Evolutionary conservation across 2,329 filamentous ascomycete species (phyloP).

Genomic region (Paraconiothyrium sp.): DNA sequence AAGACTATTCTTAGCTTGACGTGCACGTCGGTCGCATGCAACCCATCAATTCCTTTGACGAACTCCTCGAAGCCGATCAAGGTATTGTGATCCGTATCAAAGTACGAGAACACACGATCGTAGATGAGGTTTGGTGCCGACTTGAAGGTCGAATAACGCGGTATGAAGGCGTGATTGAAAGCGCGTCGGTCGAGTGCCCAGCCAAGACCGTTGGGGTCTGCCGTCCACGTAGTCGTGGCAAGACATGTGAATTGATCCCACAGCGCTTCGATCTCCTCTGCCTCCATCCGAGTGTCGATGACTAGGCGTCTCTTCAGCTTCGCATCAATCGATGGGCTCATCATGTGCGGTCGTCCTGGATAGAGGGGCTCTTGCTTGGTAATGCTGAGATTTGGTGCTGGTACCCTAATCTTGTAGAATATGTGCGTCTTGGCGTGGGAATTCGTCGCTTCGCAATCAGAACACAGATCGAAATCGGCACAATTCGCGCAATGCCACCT

Average conservation of each 20-base stretch:
- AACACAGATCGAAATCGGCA: constrained; percentile 93
- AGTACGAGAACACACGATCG: constrained; percentile 96
- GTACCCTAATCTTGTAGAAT: constrained; percentile 95
- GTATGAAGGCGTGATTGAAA: constrained; percentile 90
- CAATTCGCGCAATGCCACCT: constrained; percentile 96
- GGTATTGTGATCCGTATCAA: constrained; percentile 88
- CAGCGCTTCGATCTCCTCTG: constrained; percentile 87
- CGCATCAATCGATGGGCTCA: constrained; percentile 72
- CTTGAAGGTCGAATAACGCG: constrained; percentile 80
- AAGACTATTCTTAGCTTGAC: constrained; percentile 70
- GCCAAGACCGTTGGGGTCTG: constrained; percentile 79
- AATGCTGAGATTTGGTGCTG: constrained; percentile 81
- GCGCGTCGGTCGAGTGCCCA: constrained; percentile 91
- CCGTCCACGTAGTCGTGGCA: constrained; percentile 83
- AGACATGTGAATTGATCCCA: constrained; percentile 98
- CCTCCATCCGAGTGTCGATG: constrained; percentile 67
- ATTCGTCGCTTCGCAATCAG: constrained; percentile 82
- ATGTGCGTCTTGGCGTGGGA: constrained; percentile 89
- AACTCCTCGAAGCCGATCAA: constrained; percentile 95
- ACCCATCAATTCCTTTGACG: constrained; percentile 77
- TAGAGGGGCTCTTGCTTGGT: constrained; percentile 67
- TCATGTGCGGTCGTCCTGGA: constrained; percentile 74
- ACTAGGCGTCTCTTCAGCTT: constrained; percentile 70
- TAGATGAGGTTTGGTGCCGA: constrained; percentile 88
- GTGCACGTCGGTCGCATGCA: constrained; percentile 60